phyloP scores from a whole-genome alignment of 1,284 basidiomycete genomes.

The Ustilago nuda region DNA sequence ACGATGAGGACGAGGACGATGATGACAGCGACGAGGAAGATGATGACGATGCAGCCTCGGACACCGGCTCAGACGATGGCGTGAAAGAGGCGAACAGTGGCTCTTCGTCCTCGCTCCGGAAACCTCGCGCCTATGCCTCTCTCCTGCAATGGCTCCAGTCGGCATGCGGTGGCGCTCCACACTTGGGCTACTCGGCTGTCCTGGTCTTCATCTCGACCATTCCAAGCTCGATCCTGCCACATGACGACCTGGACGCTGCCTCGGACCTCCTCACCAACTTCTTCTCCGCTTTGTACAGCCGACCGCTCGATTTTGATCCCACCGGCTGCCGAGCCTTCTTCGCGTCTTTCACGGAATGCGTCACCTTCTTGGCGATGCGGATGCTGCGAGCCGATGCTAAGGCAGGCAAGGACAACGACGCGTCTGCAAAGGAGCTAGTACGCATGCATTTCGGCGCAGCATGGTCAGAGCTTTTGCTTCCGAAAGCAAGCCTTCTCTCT shows the following conservation, averaged over 20 bases:
- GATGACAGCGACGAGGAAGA: slow-evolving; percentile 33
- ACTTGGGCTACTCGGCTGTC: slow-evolving; percentile 81
- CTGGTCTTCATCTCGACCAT: slow-evolving; percentile 83
- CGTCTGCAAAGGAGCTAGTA: slow-evolving; percentile 29
- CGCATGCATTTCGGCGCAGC: slow-evolving; percentile 38
- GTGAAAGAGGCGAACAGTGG: background rate
- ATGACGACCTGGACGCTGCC: slow-evolving; percentile 66
- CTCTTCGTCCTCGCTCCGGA: slow-evolving; percentile 2
- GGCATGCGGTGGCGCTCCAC: slow-evolving; percentile 80
- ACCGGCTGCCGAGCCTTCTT: slow-evolving; percentile 74
- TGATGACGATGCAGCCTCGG: slow-evolving; percentile 31
- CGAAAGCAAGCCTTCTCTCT: slow-evolving; percentile 18
- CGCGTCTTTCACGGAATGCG: slow-evolving; percentile 78
- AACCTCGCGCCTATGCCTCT: slow-evolving; percentile 41
- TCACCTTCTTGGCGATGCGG: slow-evolving; percentile 72
- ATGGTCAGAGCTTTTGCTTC: slow-evolving; percentile 45
- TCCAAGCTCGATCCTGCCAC: slow-evolving; percentile 72
- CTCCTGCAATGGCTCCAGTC: slow-evolving; percentile 80
- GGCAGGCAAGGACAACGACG: slow-evolving; percentile 5
- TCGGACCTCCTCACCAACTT: slow-evolving; percentile 78
- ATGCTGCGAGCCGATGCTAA: slow-evolving; percentile 22
- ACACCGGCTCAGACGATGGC: slow-evolving; percentile 11
- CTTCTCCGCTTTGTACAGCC: slow-evolving; percentile 80
- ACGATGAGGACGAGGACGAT: slow-evolving; percentile 33
- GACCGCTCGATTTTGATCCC: slow-evolving; percentile 72